Evolutionary conservation across 2,329 filamentous ascomycete species (phyloP).

Genomic region (Fusarium dlaminii): DNA sequence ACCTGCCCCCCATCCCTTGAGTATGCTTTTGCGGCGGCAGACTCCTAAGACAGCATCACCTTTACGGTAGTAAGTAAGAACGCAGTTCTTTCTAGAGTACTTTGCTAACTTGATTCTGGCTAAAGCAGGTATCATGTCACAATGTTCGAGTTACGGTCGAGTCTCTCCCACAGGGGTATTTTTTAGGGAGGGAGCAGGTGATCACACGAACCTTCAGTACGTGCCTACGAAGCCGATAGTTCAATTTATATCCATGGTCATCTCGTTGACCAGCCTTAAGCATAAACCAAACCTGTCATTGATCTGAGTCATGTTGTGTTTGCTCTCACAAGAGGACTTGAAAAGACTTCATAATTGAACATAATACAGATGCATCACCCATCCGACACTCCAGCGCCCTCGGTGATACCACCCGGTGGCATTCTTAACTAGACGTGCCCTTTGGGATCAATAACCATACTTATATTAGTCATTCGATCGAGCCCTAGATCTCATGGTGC

Average conservation of each 20-base stretch:
- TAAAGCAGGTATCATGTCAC: neutral
- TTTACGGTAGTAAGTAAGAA: neutral
- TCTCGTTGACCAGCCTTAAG: neutral
- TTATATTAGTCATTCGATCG: neutral
- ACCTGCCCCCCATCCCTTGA: too few relatives aligned
- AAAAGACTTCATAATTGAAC: too few relatives aligned
- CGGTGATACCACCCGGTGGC: rapidly evolving
- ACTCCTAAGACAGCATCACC: too few relatives aligned
- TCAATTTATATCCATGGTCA: rapidly evolving
- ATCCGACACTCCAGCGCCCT: too few relatives aligned
- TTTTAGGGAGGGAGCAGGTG: too few relatives aligned
- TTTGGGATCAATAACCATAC: rapidly evolving
- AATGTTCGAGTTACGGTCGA: neutral
- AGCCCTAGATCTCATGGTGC: neutral
- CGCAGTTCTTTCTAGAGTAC: rapidly evolving
- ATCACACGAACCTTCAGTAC: neutral
- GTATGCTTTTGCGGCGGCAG: too few relatives aligned
- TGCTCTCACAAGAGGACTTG: neutral
- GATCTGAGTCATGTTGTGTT: neutral
- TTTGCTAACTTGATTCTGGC: neutral
- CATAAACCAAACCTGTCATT: neutral
- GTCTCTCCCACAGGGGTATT: neutral
- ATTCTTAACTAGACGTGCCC: rapidly evolving
- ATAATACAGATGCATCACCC: too few relatives aligned
- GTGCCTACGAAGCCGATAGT: neutral